These are phyloP conservation scores for Metarhizium sp. DNA, from an alignment of 2,329 filamentous ascomycete species.

Conservation along the genomic window DNA sequence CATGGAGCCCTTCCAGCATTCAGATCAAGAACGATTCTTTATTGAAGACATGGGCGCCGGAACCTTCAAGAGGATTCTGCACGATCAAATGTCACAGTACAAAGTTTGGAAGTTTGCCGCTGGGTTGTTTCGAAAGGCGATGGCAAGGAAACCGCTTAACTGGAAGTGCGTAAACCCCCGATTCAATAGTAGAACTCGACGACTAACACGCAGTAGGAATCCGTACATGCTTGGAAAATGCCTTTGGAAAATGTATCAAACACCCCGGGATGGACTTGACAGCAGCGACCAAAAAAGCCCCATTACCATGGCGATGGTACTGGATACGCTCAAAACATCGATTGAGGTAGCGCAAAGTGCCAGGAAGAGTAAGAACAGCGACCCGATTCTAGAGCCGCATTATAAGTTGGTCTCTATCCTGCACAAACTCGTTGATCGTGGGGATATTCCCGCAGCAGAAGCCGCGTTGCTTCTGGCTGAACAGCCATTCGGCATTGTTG, in stretches of 20 bases:
- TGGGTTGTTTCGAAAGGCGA: conserved; percentile 45
- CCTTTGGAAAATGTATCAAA: conserved; percentile 55
- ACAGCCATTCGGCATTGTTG: conserved; percentile 39
- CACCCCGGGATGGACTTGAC: conserved; percentile 32
- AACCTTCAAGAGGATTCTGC: conserved; percentile 42
- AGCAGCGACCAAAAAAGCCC: conserved; percentile 27
- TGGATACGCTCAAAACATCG: conserved; percentile 41
- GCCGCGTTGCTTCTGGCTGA: conserved; percentile 44
- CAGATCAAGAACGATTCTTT: conserved; percentile 47
- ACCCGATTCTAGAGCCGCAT: conserved; percentile 82
- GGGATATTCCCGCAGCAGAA: conserved; percentile 36
- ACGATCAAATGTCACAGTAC: conserved; percentile 48
- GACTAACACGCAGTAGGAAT: conserved; percentile 28
- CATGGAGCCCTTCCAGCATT: conserved; percentile 51
- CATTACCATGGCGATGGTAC: conserved; percentile 27
- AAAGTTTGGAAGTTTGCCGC: conserved; percentile 54
- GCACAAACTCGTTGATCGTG: conserved; percentile 64
- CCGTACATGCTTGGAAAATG: conserved; percentile 54
- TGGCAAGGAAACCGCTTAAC: conserved; percentile 41
- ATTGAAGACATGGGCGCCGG: conserved; percentile 40
- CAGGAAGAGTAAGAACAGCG: conserved; percentile 49
- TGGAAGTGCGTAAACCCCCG: conserved; percentile 39
- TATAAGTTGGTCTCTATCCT: conserved; percentile 80
- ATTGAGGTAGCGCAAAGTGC: conserved; percentile 40
- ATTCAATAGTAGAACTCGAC: background rate